Conservation (phyloP, 768 basidiomycete genomes). For the Pulveroboletus sp. region DNA sequence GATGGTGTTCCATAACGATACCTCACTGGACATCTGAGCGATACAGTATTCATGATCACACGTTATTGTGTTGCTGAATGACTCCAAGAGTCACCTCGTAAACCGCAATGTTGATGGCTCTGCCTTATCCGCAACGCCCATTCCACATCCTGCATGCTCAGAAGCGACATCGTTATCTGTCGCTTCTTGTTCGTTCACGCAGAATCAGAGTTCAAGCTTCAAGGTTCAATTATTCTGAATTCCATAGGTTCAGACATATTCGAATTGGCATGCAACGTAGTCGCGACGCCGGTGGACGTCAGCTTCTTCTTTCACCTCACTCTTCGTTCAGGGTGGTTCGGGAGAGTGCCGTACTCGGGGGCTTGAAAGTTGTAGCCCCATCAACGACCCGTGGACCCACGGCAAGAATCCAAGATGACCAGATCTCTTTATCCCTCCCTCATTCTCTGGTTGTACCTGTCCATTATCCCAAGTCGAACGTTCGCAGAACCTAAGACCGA, state of each 20-base stretch:
- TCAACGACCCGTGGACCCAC: background rate
- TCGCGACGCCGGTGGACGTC: background rate
- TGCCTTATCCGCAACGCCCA: too few species aligned
- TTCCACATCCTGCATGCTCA: too few species aligned
- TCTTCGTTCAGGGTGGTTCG: background rate
- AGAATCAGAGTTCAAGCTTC: background rate
- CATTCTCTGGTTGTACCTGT: conserved; percentile 9
- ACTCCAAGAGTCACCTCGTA: too few species aligned
- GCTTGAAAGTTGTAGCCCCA: background rate
- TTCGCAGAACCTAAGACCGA: background rate
- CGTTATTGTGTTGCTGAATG: too few species aligned
- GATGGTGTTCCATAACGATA: too few species aligned
- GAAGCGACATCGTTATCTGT: too few species aligned
- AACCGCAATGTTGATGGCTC: too few species aligned
- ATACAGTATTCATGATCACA: too few species aligned
- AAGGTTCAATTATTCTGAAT: conserved; percentile 7
- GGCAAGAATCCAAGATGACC: conserved; percentile 6
- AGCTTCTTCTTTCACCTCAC: background rate
- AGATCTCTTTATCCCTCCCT: conserved; percentile 7
- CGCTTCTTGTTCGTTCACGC: too few species aligned
- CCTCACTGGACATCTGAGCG: too few species aligned
- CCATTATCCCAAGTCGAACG: background rate
- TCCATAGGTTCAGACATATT: conserved; percentile 6
- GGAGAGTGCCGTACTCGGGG: background rate
- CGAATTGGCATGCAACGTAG: conserved; percentile 1